phyloP scores from a whole-genome alignment of 768 basidiomycete genomes.

The Hygrocybe coccinea region DNA sequence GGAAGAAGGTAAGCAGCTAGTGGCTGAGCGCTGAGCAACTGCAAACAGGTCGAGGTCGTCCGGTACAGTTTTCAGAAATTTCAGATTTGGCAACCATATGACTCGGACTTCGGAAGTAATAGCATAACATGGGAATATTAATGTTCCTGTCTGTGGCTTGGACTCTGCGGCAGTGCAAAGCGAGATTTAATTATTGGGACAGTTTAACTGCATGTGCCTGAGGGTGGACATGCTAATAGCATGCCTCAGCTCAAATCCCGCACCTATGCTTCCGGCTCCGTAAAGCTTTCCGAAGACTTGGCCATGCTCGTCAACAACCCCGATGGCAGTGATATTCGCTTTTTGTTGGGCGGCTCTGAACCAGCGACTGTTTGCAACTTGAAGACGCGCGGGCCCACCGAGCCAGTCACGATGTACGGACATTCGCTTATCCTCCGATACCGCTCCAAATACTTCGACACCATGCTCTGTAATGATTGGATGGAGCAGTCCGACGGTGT shows the following conservation, averaged over 20 bases:
- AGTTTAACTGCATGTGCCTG: too few species aligned
- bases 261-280: not conserved
- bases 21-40: too few species aligned
- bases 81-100: too few species aligned
- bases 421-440: not conserved
- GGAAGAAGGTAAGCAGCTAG: too few species aligned
- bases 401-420: slow-evolving; percentile 2
- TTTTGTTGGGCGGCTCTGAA: not conserved
- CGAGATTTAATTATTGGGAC: too few species aligned
- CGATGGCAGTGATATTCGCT: not conserved
- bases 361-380: not conserved
- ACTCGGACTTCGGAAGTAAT: too few species aligned
- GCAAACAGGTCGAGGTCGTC: too few species aligned
- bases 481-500: not conserved
- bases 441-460: not conserved
- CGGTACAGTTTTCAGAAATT: too few species aligned
- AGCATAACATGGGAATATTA: too few species aligned
- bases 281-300: not conserved
- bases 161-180: too few species aligned
- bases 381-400: slow-evolving; percentile 1
- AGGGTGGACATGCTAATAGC: not conserved
- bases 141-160: too few species aligned
- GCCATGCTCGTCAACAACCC: not conserved
- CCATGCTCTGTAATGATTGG: slow-evolving; percentile 2
- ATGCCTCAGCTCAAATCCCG: slow-evolving; percentile 2